These are phyloP conservation scores for Colletotrichum godetiae DNA, from an alignment of 2,329 filamentous ascomycete species.

Conservation along the genomic window DNA sequence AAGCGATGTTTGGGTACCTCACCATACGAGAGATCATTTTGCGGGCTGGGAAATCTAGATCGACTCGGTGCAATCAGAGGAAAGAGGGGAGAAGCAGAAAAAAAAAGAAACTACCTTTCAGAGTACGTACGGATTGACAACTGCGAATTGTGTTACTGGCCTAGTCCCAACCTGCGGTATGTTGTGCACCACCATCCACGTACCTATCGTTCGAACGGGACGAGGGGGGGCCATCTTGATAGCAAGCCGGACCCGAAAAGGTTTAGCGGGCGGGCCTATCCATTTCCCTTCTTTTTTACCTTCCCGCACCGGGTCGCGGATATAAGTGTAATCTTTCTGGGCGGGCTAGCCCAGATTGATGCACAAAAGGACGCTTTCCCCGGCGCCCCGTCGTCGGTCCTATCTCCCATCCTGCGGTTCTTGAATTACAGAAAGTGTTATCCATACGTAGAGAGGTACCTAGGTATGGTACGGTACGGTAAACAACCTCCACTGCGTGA, in stretches of 20 bases:
- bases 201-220: neutral
- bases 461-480: too few relatives aligned
- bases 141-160: neutral
- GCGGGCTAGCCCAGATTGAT: neutral
- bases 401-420: neutral
- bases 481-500: neutral
- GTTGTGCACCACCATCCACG: neutral
- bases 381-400: conserved; percentile 17
- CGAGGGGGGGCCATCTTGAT: conserved; percentile 18
- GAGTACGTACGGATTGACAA: neutral
- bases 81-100: neutral
- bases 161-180: neutral
- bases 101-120: neutral
- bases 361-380: conserved; percentile 12
- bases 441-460: neutral
- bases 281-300: neutral
- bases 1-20: neutral
- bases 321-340: neutral
- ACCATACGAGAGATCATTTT: neutral
- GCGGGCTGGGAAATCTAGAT: neutral
- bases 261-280: conserved; percentile 30
- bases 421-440: neutral
- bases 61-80: neutral
- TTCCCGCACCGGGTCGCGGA: conserved; percentile 23
- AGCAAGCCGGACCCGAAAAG: conserved; percentile 24